Evolutionary conservation across 352 stramenopile genomes (phyloP).

Genomic region (Phytopythium sindhum): DNA sequence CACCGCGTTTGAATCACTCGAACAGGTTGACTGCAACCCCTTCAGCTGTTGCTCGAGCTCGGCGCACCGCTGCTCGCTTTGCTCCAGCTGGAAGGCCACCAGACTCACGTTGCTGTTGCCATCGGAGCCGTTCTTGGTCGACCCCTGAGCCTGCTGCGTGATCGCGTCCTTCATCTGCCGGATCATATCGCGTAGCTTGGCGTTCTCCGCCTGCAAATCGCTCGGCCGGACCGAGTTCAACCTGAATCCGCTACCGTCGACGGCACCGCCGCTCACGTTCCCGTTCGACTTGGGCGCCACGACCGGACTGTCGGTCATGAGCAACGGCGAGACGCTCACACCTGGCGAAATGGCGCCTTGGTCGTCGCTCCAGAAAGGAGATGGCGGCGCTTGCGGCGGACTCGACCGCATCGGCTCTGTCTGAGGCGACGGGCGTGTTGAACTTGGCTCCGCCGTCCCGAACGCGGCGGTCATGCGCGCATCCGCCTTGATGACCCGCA

Average conservation of each 20-base stretch:
- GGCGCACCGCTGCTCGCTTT: conserved; percentile 38
- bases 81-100: conserved; percentile 23
- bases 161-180: conserved; percentile 74
- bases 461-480: conserved; percentile 49
- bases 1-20: neutral
- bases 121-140: conserved; percentile 16
- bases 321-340: conserved; percentile 39
- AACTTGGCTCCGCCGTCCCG: conserved; percentile 9
- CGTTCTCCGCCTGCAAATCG: conserved; percentile 51
- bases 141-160: conserved; percentile 33
- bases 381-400: conserved; percentile 22
- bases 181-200: conserved; percentile 68
- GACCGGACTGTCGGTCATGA: conserved; percentile 38
- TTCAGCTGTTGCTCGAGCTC: conserved; percentile 40
- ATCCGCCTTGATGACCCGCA: conserved; percentile 41
- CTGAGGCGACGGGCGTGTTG: neutral
- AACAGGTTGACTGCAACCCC: conserved; percentile 8
- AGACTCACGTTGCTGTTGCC: conserved; percentile 12
- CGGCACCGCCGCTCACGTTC: neutral
- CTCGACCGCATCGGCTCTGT: neutral
- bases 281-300: neutral
- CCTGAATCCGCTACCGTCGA: conserved; percentile 5
- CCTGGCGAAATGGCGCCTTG: conserved; percentile 52
- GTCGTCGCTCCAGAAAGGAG: conserved; percentile 69
- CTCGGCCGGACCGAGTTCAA: neutral